Percentiles rank a stretch among this genome's conserved stretches.
Evolutionary conservation across 768 basidiomycete genomes (phyloP).

Genomic region (Lentinula raphanica): DNA sequence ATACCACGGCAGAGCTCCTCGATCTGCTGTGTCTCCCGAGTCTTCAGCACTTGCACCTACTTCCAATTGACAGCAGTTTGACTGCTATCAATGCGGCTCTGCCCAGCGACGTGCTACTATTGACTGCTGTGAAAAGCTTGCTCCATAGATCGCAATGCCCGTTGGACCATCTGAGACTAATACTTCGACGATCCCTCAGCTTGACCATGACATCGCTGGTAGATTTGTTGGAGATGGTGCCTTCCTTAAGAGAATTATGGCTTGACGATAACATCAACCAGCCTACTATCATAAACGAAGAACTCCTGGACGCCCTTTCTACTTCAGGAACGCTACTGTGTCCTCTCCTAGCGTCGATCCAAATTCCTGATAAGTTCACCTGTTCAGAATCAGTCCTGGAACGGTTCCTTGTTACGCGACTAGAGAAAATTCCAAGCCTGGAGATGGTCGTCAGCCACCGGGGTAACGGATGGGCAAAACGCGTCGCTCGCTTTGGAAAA

Average conservation of each 20-base stretch:
- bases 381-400: neutral
- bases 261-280: neutral
- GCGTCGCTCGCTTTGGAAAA: neutral
- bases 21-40: neutral
- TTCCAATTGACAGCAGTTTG: too few relatives aligned
- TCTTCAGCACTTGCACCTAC: neutral
- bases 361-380: neutral
- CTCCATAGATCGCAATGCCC: neutral
- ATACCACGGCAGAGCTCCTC: neutral
- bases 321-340: neutral
- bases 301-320: neutral
- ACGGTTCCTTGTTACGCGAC: neutral
- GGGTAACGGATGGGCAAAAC: neutral
- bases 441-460: neutral
- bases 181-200: neutral
- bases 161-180: neutral
- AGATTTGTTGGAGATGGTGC: neutral
- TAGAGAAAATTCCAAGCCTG: neutral
- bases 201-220: neutral
- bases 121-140: neutral
- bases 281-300: neutral
- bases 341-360: neutral
- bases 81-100: too few relatives aligned
- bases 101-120: neutral
- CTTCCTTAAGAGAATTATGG: neutral